A percentile compares a stretch with the other conserved stretches of the same genome.
These are phyloP conservation scores for Nicotiana rustica DNA, from an alignment of 305 asterid species.

Conservation along the genomic window DNA sequence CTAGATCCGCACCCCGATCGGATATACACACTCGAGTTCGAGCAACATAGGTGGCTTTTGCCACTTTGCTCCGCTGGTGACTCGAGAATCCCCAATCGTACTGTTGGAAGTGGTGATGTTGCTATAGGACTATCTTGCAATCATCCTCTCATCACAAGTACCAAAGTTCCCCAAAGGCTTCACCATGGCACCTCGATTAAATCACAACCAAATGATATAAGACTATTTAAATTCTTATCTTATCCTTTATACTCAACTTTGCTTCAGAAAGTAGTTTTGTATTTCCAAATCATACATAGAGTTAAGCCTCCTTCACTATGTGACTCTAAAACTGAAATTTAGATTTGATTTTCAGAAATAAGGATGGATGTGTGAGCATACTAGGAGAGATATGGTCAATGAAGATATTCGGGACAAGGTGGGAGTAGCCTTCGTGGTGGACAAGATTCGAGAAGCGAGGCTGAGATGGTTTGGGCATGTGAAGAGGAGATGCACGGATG, in stretches of 20 bases:
- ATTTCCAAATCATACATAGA: not conserved
- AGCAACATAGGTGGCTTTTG: not conserved
- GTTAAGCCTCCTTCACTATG: not conserved
- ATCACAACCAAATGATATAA: not conserved
- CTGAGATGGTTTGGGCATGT: too few relatives aligned
- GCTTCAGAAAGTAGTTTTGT: not conserved
- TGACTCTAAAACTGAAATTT: slow-evolving; percentile 2
- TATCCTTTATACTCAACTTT: slow-evolving; percentile 1
- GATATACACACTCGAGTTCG: too few relatives aligned
- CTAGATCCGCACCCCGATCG: too few relatives aligned
- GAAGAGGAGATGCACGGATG: too few relatives aligned
- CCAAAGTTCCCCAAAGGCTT: not conserved
- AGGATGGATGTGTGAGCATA: not conserved
- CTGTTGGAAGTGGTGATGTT: not conserved
- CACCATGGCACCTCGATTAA: not conserved
- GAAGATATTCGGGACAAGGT: too few relatives aligned
- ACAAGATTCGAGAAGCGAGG: too few relatives aligned
- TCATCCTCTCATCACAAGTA: slow-evolving; percentile 5
- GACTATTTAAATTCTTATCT: not conserved
- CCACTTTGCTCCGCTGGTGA: not conserved
- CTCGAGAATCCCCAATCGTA: not conserved
- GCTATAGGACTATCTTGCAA: not conserved
- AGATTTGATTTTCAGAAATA: not conserved
- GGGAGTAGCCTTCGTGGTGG: too few relatives aligned
- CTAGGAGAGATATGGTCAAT: too few relatives aligned